phyloP scores from a whole-genome alignment of 148 eudicot species.

The Amaranthus palmeri region DNA sequence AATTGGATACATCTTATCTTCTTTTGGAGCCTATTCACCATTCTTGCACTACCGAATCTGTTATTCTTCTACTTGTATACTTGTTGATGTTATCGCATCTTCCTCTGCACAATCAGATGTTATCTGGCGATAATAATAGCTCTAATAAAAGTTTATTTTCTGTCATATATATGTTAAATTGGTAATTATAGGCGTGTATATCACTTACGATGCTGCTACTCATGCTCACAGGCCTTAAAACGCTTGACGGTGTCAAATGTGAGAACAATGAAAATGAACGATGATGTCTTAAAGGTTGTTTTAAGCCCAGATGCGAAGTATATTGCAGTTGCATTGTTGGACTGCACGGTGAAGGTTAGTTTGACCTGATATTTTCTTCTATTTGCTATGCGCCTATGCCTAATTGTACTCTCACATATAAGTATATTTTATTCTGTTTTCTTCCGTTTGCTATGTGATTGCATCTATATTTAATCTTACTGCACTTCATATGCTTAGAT shows the following conservation, averaged over 20 bases:
- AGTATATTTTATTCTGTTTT: background rate
- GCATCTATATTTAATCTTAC: background rate
- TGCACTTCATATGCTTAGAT: background rate
- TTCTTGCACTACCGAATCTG: background rate
- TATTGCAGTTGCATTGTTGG: conserved; percentile 80
- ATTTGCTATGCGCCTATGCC: background rate
- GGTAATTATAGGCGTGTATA: background rate
- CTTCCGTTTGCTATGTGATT: background rate
- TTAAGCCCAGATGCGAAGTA: conserved; percentile 85
- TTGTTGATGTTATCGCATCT: background rate
- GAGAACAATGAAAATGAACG: conserved; percentile 70
- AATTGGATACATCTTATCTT: background rate
- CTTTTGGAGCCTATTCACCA: background rate
- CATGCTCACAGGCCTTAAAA: conserved; percentile 49
- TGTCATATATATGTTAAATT: background rate
- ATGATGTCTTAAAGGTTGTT: conserved; percentile 74
- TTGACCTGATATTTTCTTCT: background rate
- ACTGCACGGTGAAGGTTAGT: conserved; percentile 83
- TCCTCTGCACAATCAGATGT: no score
- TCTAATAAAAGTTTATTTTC: background rate
- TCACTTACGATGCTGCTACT: conserved; percentile 8
- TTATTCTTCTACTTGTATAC: background rate
- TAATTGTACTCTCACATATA: background rate
- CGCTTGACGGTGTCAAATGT: conserved; percentile 54
- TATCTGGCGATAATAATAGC: background rate